Conservation (phyloP, 192 early-diverging fungal genomes). For the Coemansia sp. region DNA sequence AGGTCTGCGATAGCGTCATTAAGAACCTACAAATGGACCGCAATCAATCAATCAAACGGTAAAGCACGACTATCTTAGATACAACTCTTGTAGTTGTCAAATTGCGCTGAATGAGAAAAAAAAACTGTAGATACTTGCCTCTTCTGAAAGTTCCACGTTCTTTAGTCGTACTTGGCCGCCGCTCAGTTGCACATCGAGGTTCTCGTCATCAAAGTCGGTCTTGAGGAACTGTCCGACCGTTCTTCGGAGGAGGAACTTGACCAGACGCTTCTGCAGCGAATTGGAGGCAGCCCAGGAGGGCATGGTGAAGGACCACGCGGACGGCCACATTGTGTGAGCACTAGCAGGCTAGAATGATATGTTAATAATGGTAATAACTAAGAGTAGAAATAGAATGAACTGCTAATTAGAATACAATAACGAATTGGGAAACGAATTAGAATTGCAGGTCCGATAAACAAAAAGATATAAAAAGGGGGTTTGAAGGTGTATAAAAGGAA, state of each 20-base stretch:
- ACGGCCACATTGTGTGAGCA: constrained; percentile 42
- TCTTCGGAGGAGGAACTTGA: constrained; percentile 76
- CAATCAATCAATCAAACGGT: neutral
- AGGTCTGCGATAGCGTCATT: constrained; percentile 68
- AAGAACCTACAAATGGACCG: constrained; percentile 58
- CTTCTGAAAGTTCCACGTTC: constrained; percentile 75
- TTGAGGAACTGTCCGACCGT: constrained; percentile 84
- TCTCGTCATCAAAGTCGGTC: constrained; percentile 70
- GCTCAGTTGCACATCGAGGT: constrained; percentile 82
- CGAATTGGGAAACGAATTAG: neutral
- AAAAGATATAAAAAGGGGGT: neutral
- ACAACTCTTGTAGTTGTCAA: neutral
- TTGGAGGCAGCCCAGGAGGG: constrained; percentile 60
- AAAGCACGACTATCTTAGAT: neutral
- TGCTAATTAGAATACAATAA: constrained; percentile 7
- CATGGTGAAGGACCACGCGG: constrained; percentile 48
- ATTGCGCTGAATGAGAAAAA: too few species aligned
- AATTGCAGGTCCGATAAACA: constrained; percentile 3
- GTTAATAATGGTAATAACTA: neutral
- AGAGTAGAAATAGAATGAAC: neutral
- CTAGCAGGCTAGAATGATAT: constrained; percentile 1
- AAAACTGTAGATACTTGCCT: constrained; percentile 53
- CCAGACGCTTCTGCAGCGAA: constrained; percentile 78
- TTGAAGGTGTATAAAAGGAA: neutral
- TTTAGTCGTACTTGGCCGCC: constrained; percentile 73